Base-by-base conservation (phyloP, 371 early-diverging fungal genomes). In the Mucor racemosus region DNA sequence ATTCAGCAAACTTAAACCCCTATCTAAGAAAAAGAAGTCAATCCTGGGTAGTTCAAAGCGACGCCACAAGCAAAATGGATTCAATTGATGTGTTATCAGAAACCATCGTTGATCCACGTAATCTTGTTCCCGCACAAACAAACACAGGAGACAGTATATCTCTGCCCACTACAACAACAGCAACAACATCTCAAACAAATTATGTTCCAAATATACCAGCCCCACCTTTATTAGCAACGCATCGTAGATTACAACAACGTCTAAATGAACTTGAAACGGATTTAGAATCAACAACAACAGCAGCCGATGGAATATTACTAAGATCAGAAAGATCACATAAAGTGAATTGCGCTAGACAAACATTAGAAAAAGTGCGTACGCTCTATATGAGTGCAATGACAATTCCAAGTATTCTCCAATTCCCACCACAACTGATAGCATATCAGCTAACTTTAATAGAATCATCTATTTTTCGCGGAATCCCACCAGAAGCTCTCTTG, bases 371-470 rank as follows among this genome's bases (percentile, higher is more conserved):
- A 44, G 79, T 85, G 7, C 74, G 85, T 10, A 76, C 78, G 8
- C 68, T 85, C 9, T 75, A 82, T 42, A 82, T 82, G 71, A 76
- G 77, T 11, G 81, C 86, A 0, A 79, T 81, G 58, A 86, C 83
- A 3, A 71, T 81, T 35, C 80, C 86, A 1, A 81, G 67, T 44
- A 79, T 91, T 40, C 73, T 80, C 5, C 83, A 84, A 15, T 92
- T 91, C 66, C 77, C 85, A 7, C 84, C 90, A 15, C 82, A 82
- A 36, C 67, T 87, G n/a, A 74, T 89, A 31, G 90, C 92, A 10
- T 89, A 87, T 72, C 89, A 90, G 59, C 78, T 92, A 31, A 87
- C 89, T 19, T 65, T 89, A 35, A 86, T 90, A 13, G 93, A 91
- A 56, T 88, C 90, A 0, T 75, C 79, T 33, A 82, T 91, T 33